Evolutionary conservation across 129 eudicot species (phyloP).

Genomic region (Tanacetum coccineum): DNA sequence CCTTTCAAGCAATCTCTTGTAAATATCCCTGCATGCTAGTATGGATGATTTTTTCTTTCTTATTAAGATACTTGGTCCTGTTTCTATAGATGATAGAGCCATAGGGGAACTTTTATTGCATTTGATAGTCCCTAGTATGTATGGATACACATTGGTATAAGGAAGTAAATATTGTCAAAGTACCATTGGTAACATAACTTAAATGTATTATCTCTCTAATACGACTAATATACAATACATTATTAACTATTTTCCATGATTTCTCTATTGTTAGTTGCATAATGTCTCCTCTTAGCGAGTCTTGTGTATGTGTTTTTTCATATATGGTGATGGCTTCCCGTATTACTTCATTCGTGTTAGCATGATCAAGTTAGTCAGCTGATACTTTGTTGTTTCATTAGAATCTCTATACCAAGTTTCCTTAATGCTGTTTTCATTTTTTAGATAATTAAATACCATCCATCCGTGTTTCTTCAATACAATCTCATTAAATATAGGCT

Average conservation of each 20-base stretch:
- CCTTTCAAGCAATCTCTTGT: too few species aligned
- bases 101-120: too few species aligned
- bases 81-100: too few species aligned
- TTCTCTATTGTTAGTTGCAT: conserved; percentile 15
- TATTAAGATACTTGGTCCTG: too few species aligned
- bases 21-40: too few species aligned
- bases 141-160: not conserved
- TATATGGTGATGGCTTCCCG: conserved; percentile 1
- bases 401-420: not conserved
- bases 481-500: too few species aligned
- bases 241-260: conserved; percentile 1
- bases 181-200: conserved; percentile 9
- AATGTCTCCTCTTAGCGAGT: not conserved
- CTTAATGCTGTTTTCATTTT: not conserved
- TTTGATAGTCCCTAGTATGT: not conserved
- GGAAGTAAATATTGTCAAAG: not conserved
- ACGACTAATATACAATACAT: not conserved
- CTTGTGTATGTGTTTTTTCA: conserved; percentile 10
- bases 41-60: too few species aligned
- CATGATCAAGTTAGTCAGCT: not conserved
- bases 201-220: not conserved
- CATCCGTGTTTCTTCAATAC: too few species aligned
- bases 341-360: conserved; percentile 1
- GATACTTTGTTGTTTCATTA: conserved; percentile 1
- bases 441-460: not conserved